phyloP scores from a whole-genome alignment of 257 asterid species.

The Salvia rosmarinus region DNA sequence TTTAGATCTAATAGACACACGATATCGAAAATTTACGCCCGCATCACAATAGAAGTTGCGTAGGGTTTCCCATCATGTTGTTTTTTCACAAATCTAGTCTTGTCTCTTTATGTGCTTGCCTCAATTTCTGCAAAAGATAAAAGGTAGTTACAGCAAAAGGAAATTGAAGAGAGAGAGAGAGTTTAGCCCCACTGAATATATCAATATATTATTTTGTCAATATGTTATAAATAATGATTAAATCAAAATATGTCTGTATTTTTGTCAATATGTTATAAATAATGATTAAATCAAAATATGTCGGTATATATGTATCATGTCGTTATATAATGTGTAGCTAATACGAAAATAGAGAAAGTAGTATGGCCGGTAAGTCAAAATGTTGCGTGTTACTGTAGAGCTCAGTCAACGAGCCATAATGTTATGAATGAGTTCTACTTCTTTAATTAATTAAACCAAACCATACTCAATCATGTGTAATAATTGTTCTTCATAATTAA shows the following conservation, averaged over 20 bases:
- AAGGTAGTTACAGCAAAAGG: background rate
- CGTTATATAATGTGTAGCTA: background rate
- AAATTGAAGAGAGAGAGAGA: background rate
- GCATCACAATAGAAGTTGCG: too few relatives aligned
- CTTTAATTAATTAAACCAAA: background rate
- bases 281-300: too few relatives aligned
- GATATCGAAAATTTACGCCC: too few relatives aligned
- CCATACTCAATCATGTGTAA: conserved; percentile 23
- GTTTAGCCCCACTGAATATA: too few relatives aligned
- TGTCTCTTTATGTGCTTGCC: background rate
- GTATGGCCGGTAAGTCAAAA: background rate
- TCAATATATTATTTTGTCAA: too few relatives aligned
- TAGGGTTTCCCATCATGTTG: background rate
- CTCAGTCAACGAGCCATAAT: background rate
- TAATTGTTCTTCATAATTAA: conserved; percentile 15
- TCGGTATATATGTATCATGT: too few relatives aligned
- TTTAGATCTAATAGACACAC: background rate
- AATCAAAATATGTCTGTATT: too few relatives aligned
- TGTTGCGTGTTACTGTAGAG: background rate
- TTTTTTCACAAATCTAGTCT: background rate
- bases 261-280: too few relatives aligned
- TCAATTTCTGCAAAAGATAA: background rate
- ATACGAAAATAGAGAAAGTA: background rate
- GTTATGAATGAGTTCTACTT: conserved; percentile 6
- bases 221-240: too few relatives aligned